phyloP scores from a whole-genome alignment of 2,329 filamentous ascomycete species.

The Ophiocordyceps camponoti-floridani region DNA sequence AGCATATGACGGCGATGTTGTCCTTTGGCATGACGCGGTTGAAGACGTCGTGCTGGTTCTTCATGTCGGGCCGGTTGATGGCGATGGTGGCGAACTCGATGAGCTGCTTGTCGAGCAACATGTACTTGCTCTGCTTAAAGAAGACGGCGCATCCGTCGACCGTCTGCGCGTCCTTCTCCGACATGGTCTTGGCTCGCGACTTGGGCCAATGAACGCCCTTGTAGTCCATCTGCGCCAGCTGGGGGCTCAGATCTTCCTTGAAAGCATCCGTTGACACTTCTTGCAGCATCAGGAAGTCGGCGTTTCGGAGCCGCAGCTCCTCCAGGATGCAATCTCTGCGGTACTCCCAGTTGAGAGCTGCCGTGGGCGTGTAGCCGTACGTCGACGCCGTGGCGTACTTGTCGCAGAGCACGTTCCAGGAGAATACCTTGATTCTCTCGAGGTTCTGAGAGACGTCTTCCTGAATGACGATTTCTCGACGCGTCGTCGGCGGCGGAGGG shows the following conservation, averaged over 20 bases:
- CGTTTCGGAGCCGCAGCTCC: conserved; percentile 61
- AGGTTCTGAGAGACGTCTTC: conserved; percentile 39
- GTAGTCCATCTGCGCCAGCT: conserved; percentile 74
- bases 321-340: conserved; percentile 67
- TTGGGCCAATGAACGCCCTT: conserved; percentile 90
- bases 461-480: conserved; percentile 64
- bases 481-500: conserved; percentile 56
- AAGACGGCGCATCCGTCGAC: conserved; percentile 96
- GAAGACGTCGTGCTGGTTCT: conserved; percentile 92
- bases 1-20: conserved; percentile 82
- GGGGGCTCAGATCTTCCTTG: conserved; percentile 77
- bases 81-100: conserved; percentile 84
- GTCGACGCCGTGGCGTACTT: conserved; percentile 71
- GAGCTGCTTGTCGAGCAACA: conserved; percentile 82
- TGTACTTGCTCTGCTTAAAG: conserved; percentile 89
- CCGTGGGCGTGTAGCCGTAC: conserved; percentile 80
- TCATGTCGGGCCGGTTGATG: conserved; percentile 92
- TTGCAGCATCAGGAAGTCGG: conserved; percentile 84
- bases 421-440: conserved; percentile 69
- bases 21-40: conserved; percentile 98
- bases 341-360: conserved; percentile 73
- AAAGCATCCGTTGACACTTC: conserved; percentile 88
- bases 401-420: conserved; percentile 92
- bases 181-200: conserved; percentile 79
- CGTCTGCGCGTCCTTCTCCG: conserved; percentile 68